Conservation (phyloP, 352 stramenopile species). For the Phytophthora cajani region DNA sequence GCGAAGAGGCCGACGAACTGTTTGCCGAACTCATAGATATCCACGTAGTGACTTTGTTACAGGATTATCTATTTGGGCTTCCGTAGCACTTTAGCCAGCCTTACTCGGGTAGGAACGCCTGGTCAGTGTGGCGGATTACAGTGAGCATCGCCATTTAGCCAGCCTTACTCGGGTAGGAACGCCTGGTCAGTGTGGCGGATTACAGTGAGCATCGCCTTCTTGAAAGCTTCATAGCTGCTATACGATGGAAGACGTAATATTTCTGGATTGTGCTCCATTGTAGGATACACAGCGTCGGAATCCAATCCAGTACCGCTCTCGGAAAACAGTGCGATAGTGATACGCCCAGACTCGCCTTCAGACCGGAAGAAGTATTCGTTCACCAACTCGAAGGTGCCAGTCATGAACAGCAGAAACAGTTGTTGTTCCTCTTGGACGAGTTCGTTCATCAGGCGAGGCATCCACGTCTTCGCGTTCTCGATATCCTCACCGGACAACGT, state of each 20-base stretch:
- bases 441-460: constrained; percentile 54
- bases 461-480: constrained; percentile 43
- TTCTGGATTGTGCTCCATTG: constrained; percentile 42
- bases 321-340: constrained; percentile 27
- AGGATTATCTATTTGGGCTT: constrained; percentile 75
- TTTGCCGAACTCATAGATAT: constrained; percentile 79
- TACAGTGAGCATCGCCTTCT: constrained; percentile 43
- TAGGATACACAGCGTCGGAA: constrained; percentile 43
- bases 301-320: constrained; percentile 20
- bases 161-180: constrained; percentile 41
- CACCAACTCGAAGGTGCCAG: constrained; percentile 47
- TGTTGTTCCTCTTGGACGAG: constrained; percentile 70
- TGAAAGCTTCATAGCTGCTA: constrained; percentile 61
- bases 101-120: constrained; percentile 46
- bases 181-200: constrained; percentile 50
- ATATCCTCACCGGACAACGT: constrained; percentile 13
- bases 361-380: constrained; percentile 54
- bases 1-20: constrained; percentile 66
- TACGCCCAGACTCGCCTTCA: constrained; percentile 16
- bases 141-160: constrained; percentile 39
- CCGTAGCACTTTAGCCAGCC: constrained; percentile 20
- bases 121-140: constrained; percentile 47
- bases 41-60: constrained; percentile 67
- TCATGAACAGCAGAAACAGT: constrained; percentile 62
- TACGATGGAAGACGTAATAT: constrained; percentile 63